These are phyloP conservation scores for Ustilago xerochloae DNA, from an alignment of 1,284 basidiomycete species.

Conservation along the genomic window DNA sequence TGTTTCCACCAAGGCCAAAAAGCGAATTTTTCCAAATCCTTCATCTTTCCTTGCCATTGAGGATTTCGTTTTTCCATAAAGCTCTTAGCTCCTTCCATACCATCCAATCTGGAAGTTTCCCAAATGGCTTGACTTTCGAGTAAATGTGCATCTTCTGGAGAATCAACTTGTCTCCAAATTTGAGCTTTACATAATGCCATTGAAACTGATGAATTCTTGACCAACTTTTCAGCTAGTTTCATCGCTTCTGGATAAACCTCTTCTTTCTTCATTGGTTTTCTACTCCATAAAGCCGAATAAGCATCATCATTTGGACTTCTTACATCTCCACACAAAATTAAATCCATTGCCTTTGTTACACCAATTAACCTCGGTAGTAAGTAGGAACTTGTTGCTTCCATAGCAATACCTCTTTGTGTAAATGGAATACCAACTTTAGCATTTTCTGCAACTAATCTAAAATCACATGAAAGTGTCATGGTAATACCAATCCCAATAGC, in stretches of 20 bases:
- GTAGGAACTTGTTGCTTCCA: conserved; percentile 53
- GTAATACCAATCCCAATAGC: conserved; percentile 62
- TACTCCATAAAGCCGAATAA: conserved; percentile 39
- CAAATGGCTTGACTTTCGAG: conserved; percentile 51
- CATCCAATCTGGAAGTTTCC: conserved; percentile 44
- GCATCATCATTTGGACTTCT: conserved; percentile 27
- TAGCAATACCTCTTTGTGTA: conserved; percentile 55
- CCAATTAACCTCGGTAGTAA: conserved; percentile 53
- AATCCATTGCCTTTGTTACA: conserved; percentile 50
- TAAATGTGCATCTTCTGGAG: conserved; percentile 54
- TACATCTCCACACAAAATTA: conserved; percentile 54
- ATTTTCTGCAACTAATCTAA: conserved; percentile 35
- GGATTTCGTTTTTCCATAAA: conserved; percentile 55
- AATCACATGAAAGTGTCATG: conserved; percentile 49
- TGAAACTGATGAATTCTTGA: conserved; percentile 44
- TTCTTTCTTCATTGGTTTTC: conserved; percentile 26
- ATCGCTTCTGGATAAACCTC: conserved; percentile 43
- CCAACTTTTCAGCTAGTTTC: conserved; percentile 43
- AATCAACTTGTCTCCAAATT: conserved; percentile 42
- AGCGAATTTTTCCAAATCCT: conserved; percentile 45
- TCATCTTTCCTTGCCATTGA: conserved; percentile 40
- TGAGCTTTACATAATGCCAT: conserved; percentile 60
- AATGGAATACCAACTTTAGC: conserved; percentile 61
- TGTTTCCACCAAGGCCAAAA: conserved; percentile 62
- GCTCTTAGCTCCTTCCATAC: conserved; percentile 50